phyloP scores from a whole-genome alignment of 2,329 filamentous ascomycete genomes.

The Xylariaceae sp. region DNA sequence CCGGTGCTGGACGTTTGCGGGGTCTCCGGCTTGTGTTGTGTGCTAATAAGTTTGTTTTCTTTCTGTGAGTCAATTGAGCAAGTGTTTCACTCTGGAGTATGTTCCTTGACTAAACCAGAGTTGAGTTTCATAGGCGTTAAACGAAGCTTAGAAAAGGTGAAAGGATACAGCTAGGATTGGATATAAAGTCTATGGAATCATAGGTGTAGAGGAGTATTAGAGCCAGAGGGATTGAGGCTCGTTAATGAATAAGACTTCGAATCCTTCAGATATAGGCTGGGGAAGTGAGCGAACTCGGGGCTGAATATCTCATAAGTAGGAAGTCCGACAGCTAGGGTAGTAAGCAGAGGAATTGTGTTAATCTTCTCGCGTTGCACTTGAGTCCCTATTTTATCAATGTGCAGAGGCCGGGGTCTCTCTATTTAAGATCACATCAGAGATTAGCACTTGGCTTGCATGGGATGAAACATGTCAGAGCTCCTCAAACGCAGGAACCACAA shows the following conservation, averaged over 20 bases:
- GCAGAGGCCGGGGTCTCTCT: constrained; percentile 17
- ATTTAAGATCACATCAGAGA: constrained; percentile 5
- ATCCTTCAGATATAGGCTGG: too few relatives aligned
- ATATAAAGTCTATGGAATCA: too few relatives aligned
- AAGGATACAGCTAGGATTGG: background rate
- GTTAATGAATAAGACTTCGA: too few relatives aligned
- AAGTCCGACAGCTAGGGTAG: too few relatives aligned
- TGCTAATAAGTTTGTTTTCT: background rate
- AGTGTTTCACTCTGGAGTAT: constrained; percentile 3
- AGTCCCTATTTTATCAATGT: constrained; percentile 19
- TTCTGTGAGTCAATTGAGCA: constrained; percentile 1
- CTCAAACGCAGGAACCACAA: constrained; percentile 7
- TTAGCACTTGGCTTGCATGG: constrained; percentile 6
- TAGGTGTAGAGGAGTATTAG: too few relatives aligned
- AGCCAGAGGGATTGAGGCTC: too few relatives aligned
- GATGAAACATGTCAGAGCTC: constrained; percentile 19
- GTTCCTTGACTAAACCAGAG: background rate
- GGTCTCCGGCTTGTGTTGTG: constrained; percentile 11
- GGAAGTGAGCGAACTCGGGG: too few relatives aligned
- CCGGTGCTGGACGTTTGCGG: background rate
- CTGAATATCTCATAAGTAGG: too few relatives aligned
- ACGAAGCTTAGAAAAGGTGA: background rate
- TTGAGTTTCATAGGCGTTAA: background rate
- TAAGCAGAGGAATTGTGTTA: too few relatives aligned
- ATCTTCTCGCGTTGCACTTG: constrained; percentile 5